Evolutionary conservation across 345 rosid genomes (phyloP).

Genomic region (Mercurialis annua): DNA sequence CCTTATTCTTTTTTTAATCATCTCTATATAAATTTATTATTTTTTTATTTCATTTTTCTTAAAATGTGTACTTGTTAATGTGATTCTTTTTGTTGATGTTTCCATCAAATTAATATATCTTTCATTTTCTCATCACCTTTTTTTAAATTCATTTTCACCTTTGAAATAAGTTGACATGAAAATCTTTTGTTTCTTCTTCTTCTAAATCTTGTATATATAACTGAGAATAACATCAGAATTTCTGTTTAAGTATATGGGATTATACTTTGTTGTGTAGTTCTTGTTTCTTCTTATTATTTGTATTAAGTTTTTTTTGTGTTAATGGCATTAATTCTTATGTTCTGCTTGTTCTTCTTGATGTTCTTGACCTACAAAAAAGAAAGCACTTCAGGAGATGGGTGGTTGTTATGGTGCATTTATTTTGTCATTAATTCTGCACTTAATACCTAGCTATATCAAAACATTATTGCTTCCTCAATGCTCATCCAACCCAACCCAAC

Average conservation of each 20-base stretch:
- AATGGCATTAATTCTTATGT: background rate
- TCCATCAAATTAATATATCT: background rate
- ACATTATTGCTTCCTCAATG: too few species aligned
- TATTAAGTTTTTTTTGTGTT: background rate
- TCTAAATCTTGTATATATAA: too few species aligned
- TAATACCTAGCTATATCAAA: background rate
- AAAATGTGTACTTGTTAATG: too few species aligned
- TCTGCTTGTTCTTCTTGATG: background rate
- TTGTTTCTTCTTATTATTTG: background rate
- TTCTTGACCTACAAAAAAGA: background rate
- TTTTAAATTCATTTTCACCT: background rate
- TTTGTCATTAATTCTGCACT: background rate
- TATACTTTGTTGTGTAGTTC: background rate
- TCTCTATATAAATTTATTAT: background rate
- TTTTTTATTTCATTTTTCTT: too few species aligned
- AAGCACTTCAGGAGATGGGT: background rate
- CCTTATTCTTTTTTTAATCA: too few species aligned
- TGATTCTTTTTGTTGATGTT: background rate
- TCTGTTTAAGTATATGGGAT: background rate
- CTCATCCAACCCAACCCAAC: background rate
- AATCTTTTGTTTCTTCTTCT: too few species aligned
- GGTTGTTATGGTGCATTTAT: conserved; percentile 6
- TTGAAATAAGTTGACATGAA: too few species aligned
- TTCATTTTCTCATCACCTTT: background rate
- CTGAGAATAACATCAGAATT: too few species aligned